Percentiles rank a stretch among this genome's conserved stretches.
Evolutionary conservation across 106 monocot genomes (phyloP).

Genomic region (Triglochin maritima): DNA sequence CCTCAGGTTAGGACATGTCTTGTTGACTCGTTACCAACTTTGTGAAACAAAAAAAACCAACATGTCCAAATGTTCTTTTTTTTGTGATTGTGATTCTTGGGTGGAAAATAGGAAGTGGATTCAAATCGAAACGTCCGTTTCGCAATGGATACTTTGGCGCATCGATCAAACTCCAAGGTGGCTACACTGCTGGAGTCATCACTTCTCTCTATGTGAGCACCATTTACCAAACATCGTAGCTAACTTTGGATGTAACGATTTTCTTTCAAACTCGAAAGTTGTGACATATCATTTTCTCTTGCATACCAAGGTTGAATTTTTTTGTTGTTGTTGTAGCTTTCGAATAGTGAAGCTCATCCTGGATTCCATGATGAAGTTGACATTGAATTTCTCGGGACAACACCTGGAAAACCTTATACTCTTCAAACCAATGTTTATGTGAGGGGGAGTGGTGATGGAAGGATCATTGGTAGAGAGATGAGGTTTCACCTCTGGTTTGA

Average conservation of each 20-base stretch:
- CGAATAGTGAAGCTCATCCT: slow-evolving; percentile 56
- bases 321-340: slow-evolving; percentile 19
- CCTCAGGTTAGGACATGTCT: slow-evolving; percentile 23
- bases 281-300: not conserved
- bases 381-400: slow-evolving; percentile 64
- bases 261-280: not conserved
- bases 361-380: slow-evolving; percentile 69
- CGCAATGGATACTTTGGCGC: slow-evolving; percentile 51
- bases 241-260: not conserved
- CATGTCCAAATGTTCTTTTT: not conserved
- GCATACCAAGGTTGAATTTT: not conserved
- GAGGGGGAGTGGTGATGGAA: slow-evolving; percentile 65
- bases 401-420: slow-evolving; percentile 48
- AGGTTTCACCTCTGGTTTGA: slow-evolving; percentile 91
- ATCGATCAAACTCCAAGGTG: slow-evolving; percentile 54
- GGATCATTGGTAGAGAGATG: slow-evolving; percentile 73
- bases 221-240: not conserved
- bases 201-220: slow-evolving; percentile 57
- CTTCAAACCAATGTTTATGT: slow-evolving; percentile 67
- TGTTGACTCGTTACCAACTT: no score
- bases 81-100: not conserved
- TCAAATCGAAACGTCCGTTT: slow-evolving; percentile 49
- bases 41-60: not conserved
- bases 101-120: slow-evolving; percentile 42
- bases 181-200: slow-evolving; percentile 74